Evolutionary conservation across 768 basidiomycete genomes (phyloP).

Genomic region (Daedalea quercina): DNA sequence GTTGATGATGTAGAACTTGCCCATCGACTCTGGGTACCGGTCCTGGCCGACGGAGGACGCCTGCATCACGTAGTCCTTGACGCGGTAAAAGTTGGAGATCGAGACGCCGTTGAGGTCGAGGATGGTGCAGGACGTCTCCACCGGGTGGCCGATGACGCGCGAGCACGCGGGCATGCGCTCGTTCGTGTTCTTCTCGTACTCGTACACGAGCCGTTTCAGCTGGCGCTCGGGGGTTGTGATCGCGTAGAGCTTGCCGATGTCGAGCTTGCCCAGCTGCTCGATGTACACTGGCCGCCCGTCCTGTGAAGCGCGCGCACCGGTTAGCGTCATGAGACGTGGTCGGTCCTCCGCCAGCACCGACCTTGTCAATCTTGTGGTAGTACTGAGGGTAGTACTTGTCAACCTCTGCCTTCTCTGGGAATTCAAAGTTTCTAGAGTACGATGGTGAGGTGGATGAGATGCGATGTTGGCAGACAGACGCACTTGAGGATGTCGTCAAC

Average conservation of each 20-base stretch:
- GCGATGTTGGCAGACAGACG: constrained; percentile 19
- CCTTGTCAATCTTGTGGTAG: constrained; percentile 95
- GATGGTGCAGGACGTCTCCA: constrained; percentile 98
- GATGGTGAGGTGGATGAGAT: not conserved
- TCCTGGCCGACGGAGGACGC: constrained; percentile 82
- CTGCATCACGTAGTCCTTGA: constrained; percentile 84
- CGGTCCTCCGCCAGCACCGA: constrained; percentile 31
- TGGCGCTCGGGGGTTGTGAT: constrained; percentile 84
- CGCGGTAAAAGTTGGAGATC: constrained; percentile 76
- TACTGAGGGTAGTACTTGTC: constrained; percentile 93
- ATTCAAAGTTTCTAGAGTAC: constrained; percentile 66
- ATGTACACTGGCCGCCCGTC: constrained; percentile 96
- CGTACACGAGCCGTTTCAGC: constrained; percentile 80
- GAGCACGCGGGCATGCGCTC: constrained; percentile 81
- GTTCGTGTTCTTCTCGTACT: constrained; percentile 86
- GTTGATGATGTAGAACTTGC: constrained; percentile 98
- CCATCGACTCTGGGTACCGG: constrained; percentile 91
- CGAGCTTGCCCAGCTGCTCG: constrained; percentile 85
- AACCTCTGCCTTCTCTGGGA: constrained; percentile 75
- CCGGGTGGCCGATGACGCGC: constrained; percentile 66
- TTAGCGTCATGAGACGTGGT: not conserved
- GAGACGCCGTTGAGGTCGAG: constrained; percentile 76
- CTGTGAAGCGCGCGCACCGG: constrained; percentile 30
- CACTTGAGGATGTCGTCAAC: constrained; percentile 70
- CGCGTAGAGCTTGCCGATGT: constrained; percentile 75